Evolutionary conservation across 164 flowering plant genomes (phyloP), one percentile per base, ranked within the genome.

Genomic region (Sedum album): DNA sequence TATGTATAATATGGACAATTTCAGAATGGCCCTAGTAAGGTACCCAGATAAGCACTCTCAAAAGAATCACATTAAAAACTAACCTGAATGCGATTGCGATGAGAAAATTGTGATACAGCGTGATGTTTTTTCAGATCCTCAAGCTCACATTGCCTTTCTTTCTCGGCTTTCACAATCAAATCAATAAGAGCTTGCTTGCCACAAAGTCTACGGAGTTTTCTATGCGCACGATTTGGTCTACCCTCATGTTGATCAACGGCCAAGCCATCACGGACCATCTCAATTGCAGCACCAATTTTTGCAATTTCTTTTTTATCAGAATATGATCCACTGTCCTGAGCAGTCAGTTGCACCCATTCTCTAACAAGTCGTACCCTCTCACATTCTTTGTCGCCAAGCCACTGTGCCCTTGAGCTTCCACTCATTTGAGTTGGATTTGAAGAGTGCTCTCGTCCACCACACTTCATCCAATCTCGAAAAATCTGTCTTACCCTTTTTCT

Each of bases 41-140:
- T 57, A 57, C 62, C 26, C 20, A 28, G 3, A 53, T 21, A 20
- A 20, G 20, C 62, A 28, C 62, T 57, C 33, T 57, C 13, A 11
- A 4, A 2, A 25, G 6, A 57, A 62, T 33, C 49, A 69, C n/a
- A 68, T 2, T 66, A 26, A 46, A 35, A 70, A 53, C 76, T 73
- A 63, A 95, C 99, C 97, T 95, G 97, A 72, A 95, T 92, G 31
- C 99, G 94, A 71, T 90, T 92, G 61, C 99, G 92, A 70, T 89
- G 86, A 76, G 94, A 78, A 74, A 95, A 95, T 49, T 80, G 76
- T 63, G 97, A 84, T 60, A 95, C 99, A 67, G 89, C 86, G 26
- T 78, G 81, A 72, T 77, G 81, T 81, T 82, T 85, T 77, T 73
- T 71, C 80, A 95, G 73, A 42, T 71, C 80, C 73, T 89, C 89